Base-by-base conservation (phyloP, 202 grass and related monocot species). In the Setaria italica region DNA sequence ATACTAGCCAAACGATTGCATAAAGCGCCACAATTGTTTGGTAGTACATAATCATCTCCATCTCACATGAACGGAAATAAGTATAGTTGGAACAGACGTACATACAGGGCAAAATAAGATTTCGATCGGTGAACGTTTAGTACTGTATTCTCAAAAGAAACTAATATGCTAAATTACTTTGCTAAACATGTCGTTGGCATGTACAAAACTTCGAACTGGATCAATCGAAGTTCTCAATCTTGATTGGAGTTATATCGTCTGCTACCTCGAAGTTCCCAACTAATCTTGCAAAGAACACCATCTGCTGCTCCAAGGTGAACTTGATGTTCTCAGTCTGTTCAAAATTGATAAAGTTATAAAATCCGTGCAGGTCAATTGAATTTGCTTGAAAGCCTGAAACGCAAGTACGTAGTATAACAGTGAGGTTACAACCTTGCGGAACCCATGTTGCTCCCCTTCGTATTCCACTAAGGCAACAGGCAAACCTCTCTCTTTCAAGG, bases 391-490 rank as follows among this genome's bases (percentile, higher is more conserved):
- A 34, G 2, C 3, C 1, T 55, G 7, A 13, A 75, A 7, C 43
- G 9, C 42, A 45, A 7, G 43, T 46, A 46, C 8, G 43, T 46
- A 37, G 45, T 81, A 81, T 62, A 2, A 16, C 5, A 43, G 70
- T 72, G 30, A 39, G 11, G 33, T 39, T 70, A 88, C 9, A 55
- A 90, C 96, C 96, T 99, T 92, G 59, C 90, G 87, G 73, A 99
- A 96, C 7, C 93, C 93, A 41, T 99, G 96, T 37, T 95, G 96
- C 77, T 94, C 96, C 59, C 93, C 93, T 91, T 99, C 93, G 32
- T 96, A 96, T 89, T 99, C 93, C 5, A 99, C 90, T 82, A 99
- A 94, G 35, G 87, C 93, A 85, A 99, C 96, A 67, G 93, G 87
- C 80, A 99, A 73, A 43, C 90, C 93, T 43, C 72, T 96, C 33